phyloP scores from a whole-genome alignment of 1,284 basidiomycete species.

The Microstroma glucosiphilum region DNA sequence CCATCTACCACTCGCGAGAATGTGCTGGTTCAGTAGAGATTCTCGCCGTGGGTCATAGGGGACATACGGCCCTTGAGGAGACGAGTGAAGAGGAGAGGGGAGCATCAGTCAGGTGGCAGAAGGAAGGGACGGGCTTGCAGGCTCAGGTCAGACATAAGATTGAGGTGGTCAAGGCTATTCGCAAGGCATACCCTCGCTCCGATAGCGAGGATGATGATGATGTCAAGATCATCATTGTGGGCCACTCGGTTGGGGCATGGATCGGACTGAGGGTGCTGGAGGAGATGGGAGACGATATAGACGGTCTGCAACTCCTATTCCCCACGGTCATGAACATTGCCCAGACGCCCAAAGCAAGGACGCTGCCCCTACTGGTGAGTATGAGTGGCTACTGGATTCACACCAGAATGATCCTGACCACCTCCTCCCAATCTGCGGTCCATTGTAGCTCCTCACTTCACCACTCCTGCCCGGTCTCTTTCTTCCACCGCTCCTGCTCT shows the following conservation, averaged over 20 bases:
- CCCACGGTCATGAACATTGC: conserved; percentile 34
- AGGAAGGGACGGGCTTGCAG: conserved; percentile 12
- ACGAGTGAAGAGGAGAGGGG: conserved; percentile 17
- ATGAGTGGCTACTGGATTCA: too few species aligned
- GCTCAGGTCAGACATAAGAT: conserved; percentile 38
- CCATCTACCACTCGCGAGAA: conserved; percentile 6
- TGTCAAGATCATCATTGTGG: conserved; percentile 27
- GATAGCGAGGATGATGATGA: not conserved
- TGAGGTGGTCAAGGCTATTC: conserved; percentile 22
- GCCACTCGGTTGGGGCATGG: conserved; percentile 37
- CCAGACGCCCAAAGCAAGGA: conserved; percentile 26
- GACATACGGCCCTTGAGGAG: conserved; percentile 26
- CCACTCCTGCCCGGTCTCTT: conserved; percentile 17
- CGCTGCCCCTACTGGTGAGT: conserved; percentile 12
- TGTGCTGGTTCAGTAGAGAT: conserved; percentile 24
- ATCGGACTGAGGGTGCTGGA: conserved; percentile 26
- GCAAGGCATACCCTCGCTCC: conserved; percentile 14
- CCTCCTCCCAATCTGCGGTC: not conserved
- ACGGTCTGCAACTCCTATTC: conserved; percentile 32
- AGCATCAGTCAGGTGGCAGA: conserved; percentile 5
- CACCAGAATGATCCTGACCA: not conserved
- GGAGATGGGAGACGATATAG: conserved; percentile 18
- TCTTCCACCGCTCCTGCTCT: conserved; percentile 20
- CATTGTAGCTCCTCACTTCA: not conserved
- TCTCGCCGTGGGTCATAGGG: conserved; percentile 29